Conservation (phyloP, 2,329 filamentous ascomycete genomes). For the Thelonectria rubi region DNA sequence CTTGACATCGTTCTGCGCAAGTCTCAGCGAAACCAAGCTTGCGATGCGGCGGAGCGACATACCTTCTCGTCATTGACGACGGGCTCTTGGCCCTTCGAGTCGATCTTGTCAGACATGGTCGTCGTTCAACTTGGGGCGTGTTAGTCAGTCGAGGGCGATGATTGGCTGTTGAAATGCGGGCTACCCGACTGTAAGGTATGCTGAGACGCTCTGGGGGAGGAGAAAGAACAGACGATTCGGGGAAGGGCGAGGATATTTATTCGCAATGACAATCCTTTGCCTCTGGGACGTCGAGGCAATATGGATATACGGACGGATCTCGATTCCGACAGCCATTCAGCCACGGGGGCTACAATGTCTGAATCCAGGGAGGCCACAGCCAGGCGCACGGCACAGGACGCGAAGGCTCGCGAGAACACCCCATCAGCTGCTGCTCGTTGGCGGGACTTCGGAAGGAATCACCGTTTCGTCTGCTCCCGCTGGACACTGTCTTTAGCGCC, state of each 20-base stretch:
- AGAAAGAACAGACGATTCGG: neutral
- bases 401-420: neutral
- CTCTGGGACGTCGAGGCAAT: neutral
- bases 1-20: slow-evolving; percentile 26
- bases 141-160: neutral
- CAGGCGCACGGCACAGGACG: neutral
- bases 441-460: slow-evolving; percentile 13
- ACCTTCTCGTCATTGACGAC: slow-evolving; percentile 16
- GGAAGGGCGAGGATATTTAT: slow-evolving; percentile 6
- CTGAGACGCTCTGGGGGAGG: neutral
- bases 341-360: neutral
- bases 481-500: neutral
- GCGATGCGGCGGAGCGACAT: neutral
- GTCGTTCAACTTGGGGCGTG: neutral
- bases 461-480: neutral
- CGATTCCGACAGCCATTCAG: slow-evolving; percentile 7
- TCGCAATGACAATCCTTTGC: neutral
- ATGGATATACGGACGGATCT: slow-evolving; percentile 6
- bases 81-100: slow-evolving; percentile 1
- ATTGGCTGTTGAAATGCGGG: neutral
- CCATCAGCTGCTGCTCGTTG: neutral
- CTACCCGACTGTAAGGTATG: neutral
- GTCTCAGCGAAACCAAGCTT: neutral
- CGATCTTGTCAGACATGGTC: slow-evolving; percentile 24
- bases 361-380: neutral